These are phyloP conservation scores for Nothophaeocryptopus gaeumannii DNA, from an alignment of 2,329 filamentous ascomycete species.

Conservation along the genomic window DNA sequence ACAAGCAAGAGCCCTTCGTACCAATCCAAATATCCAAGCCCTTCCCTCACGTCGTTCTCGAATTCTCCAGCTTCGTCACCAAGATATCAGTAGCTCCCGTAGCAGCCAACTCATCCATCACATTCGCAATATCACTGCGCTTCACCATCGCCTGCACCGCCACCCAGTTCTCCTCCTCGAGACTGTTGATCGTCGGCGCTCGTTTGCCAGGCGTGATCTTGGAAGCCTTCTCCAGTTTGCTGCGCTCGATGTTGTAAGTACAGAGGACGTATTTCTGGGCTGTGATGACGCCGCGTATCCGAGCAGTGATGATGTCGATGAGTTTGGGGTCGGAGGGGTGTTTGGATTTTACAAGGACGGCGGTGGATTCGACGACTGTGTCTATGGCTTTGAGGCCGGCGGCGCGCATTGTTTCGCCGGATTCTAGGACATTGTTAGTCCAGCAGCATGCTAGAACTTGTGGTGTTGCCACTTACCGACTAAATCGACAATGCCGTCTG, in stretches of 20 bases:
- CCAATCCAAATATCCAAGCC: too few species aligned
- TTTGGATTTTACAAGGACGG: slow-evolving; percentile 88
- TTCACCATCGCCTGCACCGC: slow-evolving; percentile 93
- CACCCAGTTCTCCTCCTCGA: slow-evolving; percentile 89
- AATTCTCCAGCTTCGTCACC: slow-evolving; percentile 82
- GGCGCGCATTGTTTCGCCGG: slow-evolving; percentile 96
- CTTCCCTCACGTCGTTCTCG: slow-evolving; percentile 46
- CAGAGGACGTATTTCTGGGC: slow-evolving; percentile 92
- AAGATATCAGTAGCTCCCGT: slow-evolving; percentile 82
- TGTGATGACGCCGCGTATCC: slow-evolving; percentile 91
- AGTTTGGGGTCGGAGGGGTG: slow-evolving; percentile 75
- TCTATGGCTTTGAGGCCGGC: slow-evolving; percentile 92
- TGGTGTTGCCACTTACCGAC: slow-evolving; percentile 67
- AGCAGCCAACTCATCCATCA: slow-evolving; percentile 79
- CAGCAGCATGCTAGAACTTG: neutral
- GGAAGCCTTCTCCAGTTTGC: slow-evolving; percentile 63
- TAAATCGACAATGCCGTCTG: slow-evolving; percentile 94
- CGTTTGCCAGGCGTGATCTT: slow-evolving; percentile 90
- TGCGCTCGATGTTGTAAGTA: slow-evolving; percentile 87
- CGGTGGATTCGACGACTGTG: slow-evolving; percentile 83
- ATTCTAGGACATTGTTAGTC: slow-evolving; percentile 59
- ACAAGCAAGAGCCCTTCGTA: too few species aligned
- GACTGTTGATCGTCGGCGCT: slow-evolving; percentile 82
- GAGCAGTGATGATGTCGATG: slow-evolving; percentile 77
- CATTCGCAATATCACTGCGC: slow-evolving; percentile 76